These are phyloP conservation scores for Meira miltonrushii DNA, from an alignment of 1,284 basidiomycete genomes.

Conservation along the genomic window DNA sequence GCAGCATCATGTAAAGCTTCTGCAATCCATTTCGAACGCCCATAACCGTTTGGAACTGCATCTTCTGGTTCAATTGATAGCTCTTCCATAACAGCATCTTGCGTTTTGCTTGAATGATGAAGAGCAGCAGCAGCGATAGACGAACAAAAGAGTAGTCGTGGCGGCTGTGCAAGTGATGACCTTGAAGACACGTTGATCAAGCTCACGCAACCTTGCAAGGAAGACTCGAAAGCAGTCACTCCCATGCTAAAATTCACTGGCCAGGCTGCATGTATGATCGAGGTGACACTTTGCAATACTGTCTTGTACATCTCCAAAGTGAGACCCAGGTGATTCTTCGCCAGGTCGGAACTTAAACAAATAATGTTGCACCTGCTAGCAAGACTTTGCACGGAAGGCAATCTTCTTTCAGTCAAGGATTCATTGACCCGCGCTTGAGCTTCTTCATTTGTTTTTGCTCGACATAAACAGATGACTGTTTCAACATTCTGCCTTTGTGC, in stretches of 20 bases:
- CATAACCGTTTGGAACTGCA: conserved; percentile 5
- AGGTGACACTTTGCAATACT: neutral
- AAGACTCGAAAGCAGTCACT: neutral
- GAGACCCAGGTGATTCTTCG: neutral
- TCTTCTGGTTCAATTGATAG: neutral
- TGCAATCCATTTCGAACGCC: neutral
- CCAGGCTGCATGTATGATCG: neutral
- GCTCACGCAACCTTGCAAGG: neutral
- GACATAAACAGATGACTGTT: neutral
- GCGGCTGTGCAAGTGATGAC: neutral
- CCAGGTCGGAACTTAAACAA: neutral
- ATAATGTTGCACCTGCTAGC: neutral
- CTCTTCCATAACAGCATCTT: neutral
- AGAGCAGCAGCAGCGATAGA: conserved; percentile 1
- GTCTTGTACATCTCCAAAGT: neutral
- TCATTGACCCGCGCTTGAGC: neutral
- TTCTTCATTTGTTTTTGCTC: neutral
- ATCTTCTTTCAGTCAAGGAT: neutral
- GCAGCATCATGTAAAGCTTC: conserved; percentile 2
- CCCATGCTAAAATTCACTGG: conserved; percentile 2
- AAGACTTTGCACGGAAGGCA: neutral
- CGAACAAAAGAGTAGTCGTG: neutral
- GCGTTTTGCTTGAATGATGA: neutral
- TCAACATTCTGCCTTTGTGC: neutral
- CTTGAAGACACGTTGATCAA: neutral